Conservation (phyloP, 495 filamentous ascomycete species). For the Podospora pseudoanserina region DNA sequence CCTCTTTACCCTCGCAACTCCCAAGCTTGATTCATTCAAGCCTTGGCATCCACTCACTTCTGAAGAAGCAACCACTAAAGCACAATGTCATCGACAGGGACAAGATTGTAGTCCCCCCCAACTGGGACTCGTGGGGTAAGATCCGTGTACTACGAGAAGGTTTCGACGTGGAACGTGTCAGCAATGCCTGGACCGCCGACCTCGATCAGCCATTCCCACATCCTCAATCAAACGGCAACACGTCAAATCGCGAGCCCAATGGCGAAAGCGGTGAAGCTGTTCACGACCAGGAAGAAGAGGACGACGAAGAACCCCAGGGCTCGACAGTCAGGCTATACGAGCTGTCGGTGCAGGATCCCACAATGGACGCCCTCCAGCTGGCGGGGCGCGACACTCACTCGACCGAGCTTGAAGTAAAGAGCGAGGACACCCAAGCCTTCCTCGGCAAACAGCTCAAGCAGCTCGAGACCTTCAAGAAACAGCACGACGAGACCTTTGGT, state of each 20-base stretch:
- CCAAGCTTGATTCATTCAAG: constrained; percentile 82
- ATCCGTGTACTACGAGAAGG: constrained; percentile 90
- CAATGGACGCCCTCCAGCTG: constrained; percentile 54
- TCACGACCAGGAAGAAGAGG: constrained; percentile 30
- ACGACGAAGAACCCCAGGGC: constrained; percentile 36
- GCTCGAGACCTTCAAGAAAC: constrained; percentile 60
- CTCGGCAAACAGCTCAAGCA: constrained; percentile 67
- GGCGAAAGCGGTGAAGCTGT: constrained; percentile 11
- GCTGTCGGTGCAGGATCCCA: constrained; percentile 70
- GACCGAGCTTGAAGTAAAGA: constrained; percentile 62
- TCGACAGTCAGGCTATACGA: constrained; percentile 72
- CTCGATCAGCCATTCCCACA: constrained; percentile 54
- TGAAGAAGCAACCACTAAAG: constrained; percentile 78
- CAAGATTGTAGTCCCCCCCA: constrained; percentile 87
- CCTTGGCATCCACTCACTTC: constrained; percentile 82
- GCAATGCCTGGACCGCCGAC: constrained; percentile 79
- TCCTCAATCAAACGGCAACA: constrained; percentile 14
- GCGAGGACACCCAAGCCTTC: constrained; percentile 76
- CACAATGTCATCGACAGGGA: constrained; percentile 96
- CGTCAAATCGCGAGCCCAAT: constrained; percentile 9
- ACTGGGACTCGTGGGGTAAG: constrained; percentile 99
- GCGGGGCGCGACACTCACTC: constrained; percentile 48
- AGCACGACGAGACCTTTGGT: constrained; percentile 51
- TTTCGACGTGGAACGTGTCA: constrained; percentile 86
- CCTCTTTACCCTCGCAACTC: constrained; percentile 71